Percentiles rank a stretch among this genome's conserved stretches.
phyloP scores from a whole-genome alignment of 2,329 filamentous ascomycete genomes.

The Diatrype stigma region DNA sequence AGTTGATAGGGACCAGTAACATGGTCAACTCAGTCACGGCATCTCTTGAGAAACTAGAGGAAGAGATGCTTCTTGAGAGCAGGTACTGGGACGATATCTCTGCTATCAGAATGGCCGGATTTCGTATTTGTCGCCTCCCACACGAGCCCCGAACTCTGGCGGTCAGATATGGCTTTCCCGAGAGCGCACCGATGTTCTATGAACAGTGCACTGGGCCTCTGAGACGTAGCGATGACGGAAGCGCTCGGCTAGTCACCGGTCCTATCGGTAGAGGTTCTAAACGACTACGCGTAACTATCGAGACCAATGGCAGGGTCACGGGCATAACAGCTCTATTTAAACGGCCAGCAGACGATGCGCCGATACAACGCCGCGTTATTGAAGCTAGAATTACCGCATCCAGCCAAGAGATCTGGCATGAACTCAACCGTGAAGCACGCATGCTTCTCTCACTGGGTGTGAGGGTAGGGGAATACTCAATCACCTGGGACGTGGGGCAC shows the following conservation, averaged over 20 bases:
- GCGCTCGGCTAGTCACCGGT: slow-evolving; percentile 67
- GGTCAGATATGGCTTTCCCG: slow-evolving; percentile 85
- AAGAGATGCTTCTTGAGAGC: slow-evolving; percentile 74
- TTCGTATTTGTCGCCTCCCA: slow-evolving; percentile 77
- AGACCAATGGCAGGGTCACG: slow-evolving; percentile 51
- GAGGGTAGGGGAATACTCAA: slow-evolving; percentile 52
- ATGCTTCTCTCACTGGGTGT: slow-evolving; percentile 68
- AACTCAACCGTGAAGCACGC: slow-evolving; percentile 78
- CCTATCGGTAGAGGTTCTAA: slow-evolving; percentile 47
- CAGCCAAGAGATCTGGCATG: slow-evolving; percentile 84
- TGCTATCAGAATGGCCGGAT: slow-evolving; percentile 75
- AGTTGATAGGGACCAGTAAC: slow-evolving; percentile 70
- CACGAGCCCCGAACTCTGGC: slow-evolving; percentile 70
- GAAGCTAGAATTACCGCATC: slow-evolving; percentile 76
- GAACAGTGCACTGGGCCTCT: slow-evolving; percentile 78
- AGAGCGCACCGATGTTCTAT: slow-evolving; percentile 59
- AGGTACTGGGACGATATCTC: slow-evolving; percentile 88
- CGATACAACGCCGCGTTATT: slow-evolving; percentile 65
- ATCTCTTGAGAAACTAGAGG: slow-evolving; percentile 67
- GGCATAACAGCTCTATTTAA: slow-evolving; percentile 53
- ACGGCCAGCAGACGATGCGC: slow-evolving; percentile 51
- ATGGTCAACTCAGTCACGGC: slow-evolving; percentile 70
- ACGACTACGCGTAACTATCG: slow-evolving; percentile 64
- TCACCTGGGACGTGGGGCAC: slow-evolving; percentile 52
- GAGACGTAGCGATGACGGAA: slow-evolving; percentile 68